Percentiles rank a stretch among this genome's conserved stretches.
phyloP scores from a whole-genome alignment of 1,139 yeast genomes.

The Kurtzmaniella natalensis region DNA sequence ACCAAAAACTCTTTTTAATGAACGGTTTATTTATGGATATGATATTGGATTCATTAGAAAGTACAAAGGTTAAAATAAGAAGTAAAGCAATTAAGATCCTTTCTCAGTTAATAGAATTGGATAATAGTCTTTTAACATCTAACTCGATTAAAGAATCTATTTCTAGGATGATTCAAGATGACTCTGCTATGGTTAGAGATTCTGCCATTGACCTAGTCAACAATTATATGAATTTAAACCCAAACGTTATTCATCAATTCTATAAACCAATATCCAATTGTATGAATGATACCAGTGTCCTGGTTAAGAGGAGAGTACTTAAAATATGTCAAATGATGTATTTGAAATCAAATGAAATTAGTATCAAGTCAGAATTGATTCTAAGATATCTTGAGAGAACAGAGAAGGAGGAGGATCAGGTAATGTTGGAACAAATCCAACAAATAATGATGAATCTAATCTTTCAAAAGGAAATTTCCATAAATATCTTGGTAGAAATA shows the following conservation, averaged over 20 bases:
- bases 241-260: conserved; percentile 44
- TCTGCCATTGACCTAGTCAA: conserved; percentile 68
- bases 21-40: conserved; percentile 53
- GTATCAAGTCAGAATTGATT: conserved; percentile 6
- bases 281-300: conserved; percentile 55
- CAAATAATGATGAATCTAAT: conserved; percentile 40
- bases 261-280: conserved; percentile 48
- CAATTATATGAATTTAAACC: conserved; percentile 42
- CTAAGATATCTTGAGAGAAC: conserved; percentile 23
- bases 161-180: conserved; percentile 48
- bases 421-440: conserved; percentile 34
- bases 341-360: conserved; percentile 19
- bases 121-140: conserved; percentile 45
- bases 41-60: conserved; percentile 45
- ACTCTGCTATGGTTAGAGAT: conserved; percentile 70
- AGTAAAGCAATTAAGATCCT: conserved; percentile 63
- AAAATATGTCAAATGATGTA: conserved; percentile 51
- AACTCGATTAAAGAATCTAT: conserved; percentile 51
- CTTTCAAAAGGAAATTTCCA: conserved; percentile 21
- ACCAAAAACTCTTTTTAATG: conserved; percentile 32
- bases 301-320: conserved; percentile 62
- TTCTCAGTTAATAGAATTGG: conserved; percentile 40
- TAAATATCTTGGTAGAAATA: not conserved
- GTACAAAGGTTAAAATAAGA: conserved; percentile 55
- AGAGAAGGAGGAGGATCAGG: conserved; percentile 68